Evolutionary conservation across 169 alveolate species (phyloP), one percentile per base, ranked within the genome.

Genomic region (Besnoitia besnoiti): DNA sequence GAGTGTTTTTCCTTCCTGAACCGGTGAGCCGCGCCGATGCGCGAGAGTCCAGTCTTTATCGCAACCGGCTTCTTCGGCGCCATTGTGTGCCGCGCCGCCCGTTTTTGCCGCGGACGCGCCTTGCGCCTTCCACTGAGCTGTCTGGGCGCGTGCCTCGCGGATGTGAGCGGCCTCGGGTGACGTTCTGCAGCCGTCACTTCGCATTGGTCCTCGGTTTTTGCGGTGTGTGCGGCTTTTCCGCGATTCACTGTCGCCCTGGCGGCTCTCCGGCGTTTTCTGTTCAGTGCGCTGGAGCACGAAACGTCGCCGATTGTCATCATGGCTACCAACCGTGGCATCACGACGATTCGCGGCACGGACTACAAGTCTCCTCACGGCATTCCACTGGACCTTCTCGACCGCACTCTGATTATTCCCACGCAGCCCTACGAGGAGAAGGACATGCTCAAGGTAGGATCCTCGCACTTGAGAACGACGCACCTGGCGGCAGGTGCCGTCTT

Each of bases 241-340:
- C 33, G 10, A 21, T 21, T 21, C 50, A 77, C 44, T 61, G 49
- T 51, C 80, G 80, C 21, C 62, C 90, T 50, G 51, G 21, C 10
- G 55, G 77, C 30, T 30, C 46, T 42, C 55, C 24, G 24, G 40
- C 62, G 10, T 33, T 30, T 14, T 42, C 50, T 79, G 76, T 67
- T 59, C 84, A 93, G 93, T 95, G 99, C 99, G 19, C 94, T 99
- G 85, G 99, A 99, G 98, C 96, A 97, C 77, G 99, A 98, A 84
- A 97, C 96, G 46, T 98, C 99, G 39, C 99, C 99, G 39, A 96
- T 99, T 73, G 99, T 99, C 61, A 98, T 99, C 90, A 97, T 99
- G 99, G 99, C 99, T n/a, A 98, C 99, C 27, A 99, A 99, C 94
- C 96, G 99, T 94, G 99, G 99, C 46, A 95, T 95, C 91, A 93